Evolutionary conservation across 441 rosid species (phyloP), one percentile per base, ranked within the genome.

Genomic region (Erodium trifolium): DNA sequence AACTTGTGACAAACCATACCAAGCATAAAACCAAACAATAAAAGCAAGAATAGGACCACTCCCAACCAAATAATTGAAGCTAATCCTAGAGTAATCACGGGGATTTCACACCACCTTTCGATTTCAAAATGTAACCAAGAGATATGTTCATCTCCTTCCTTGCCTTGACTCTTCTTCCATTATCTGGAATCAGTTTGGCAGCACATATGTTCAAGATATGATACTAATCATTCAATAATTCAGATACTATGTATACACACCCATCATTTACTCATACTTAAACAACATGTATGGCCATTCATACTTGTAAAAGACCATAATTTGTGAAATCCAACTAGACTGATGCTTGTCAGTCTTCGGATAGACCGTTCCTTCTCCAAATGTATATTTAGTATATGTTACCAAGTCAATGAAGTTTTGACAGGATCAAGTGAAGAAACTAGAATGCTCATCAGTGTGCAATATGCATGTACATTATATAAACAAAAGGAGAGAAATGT

Each of bases 1-100:
- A 57, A 57, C 63, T 19, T 57, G 63, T 57, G 63, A 57, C 63
- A 18, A 57, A 17, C 63, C 63, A 18, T 18, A 57, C 13, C 63
- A 57, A 57, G 63, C 63, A 57, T 57, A 57, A 57, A 57, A 57
- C 63, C 23, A 57, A 57, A 57, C 63, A 17, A 57, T 18, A 57
- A 57, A 17, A 57, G 63, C 41, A 37, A 37, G 41, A 37, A 37
- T 5, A 37, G 41, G 63, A 57, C 63, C 63, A 57, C 29, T 57
- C 63, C 11, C 63, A 57, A 18, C 63, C 18, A 57, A 57, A 57
- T 57, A 57, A 57, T 17, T 27, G 17, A 57, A 57, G 29, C 63
- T 17, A 57, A 57, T 8, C 17, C 63, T 18, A 57, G 10, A 17
- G 29, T 57, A 57, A 57, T 57, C 63, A 17, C 63, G 27, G 18